A percentile compares a stretch with the other conserved stretches of the same genome.
Evolutionary conservation across 768 basidiomycete species (phyloP).

Genomic region (Dendrothele bispora): DNA sequence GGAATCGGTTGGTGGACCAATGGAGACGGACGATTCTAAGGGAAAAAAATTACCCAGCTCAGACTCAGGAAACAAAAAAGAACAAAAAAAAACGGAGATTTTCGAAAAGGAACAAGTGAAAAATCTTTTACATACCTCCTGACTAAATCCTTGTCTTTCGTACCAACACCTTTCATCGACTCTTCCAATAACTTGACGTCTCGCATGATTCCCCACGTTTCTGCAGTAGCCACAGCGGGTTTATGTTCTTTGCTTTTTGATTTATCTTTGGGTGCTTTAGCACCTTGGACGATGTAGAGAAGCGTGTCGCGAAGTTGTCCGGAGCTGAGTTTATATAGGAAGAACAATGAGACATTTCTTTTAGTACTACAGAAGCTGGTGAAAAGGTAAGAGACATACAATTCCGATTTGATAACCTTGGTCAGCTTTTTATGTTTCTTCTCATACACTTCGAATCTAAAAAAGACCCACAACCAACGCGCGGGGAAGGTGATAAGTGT

Average conservation of each 20-base stretch:
- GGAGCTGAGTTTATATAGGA: too few species aligned
- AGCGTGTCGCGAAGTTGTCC: conserved; percentile 35
- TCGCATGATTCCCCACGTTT: conserved; percentile 26
- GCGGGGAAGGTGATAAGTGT: too few species aligned
- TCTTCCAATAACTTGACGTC: conserved; percentile 35
- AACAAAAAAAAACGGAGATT: too few species aligned
- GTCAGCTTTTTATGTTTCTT: conserved; percentile 6
- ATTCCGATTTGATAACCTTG: conserved; percentile 13
- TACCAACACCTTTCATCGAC: conserved; percentile 37
- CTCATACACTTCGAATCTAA: conserved; percentile 1
- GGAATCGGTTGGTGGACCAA: conserved; percentile 36
- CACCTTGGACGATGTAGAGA: conserved; percentile 29
- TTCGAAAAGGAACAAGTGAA: neutral
- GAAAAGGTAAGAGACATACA: neutral
- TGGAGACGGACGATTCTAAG: conserved; percentile 16
- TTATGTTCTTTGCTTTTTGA: too few species aligned
- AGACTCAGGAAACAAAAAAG: too few species aligned
- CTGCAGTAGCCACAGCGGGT: conserved; percentile 32
- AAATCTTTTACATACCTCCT: conserved; percentile 26
- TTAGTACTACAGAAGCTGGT: too few species aligned
- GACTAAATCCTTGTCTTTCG: conserved; percentile 37
- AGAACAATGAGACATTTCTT: too few species aligned
- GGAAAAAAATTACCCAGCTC: neutral
- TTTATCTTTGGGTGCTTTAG: too few species aligned
- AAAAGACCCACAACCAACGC: too few species aligned